phyloP scores from a whole-genome alignment of 106 monocot species.

The Narthecium ossifragum region DNA sequence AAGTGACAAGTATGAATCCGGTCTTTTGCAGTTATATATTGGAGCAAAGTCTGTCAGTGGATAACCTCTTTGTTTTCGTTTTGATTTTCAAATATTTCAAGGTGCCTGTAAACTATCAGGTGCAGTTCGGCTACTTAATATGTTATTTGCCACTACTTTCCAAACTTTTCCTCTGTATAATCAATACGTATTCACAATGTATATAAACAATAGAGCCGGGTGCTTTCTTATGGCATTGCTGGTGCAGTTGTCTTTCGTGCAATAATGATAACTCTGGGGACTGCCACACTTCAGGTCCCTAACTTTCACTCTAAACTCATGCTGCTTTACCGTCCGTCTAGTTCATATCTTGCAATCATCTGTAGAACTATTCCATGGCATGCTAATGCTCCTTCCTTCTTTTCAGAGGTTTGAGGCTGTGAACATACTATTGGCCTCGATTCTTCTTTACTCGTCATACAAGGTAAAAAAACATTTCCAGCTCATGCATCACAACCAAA shows the following conservation, averaged over 20 bases:
- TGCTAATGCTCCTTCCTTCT: constrained; percentile 10
- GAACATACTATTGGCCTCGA: constrained; percentile 72
- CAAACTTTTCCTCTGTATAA: not conserved
- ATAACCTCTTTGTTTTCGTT: constrained; percentile 89
- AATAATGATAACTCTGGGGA: constrained; percentile 82
- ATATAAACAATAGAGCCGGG: constrained; percentile 43
- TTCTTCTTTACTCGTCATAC: constrained; percentile 89
- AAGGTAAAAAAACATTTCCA: too few species aligned
- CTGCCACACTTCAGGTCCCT: constrained; percentile 80
- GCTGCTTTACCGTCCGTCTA: not conserved
- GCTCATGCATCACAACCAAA: too few species aligned
- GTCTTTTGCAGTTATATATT: constrained; percentile 61
- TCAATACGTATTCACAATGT: not conserved
- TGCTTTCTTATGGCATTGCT: constrained; percentile 96
- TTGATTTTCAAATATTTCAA: constrained; percentile 91
- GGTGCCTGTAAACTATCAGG: constrained; percentile 74
- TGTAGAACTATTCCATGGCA: not conserved
- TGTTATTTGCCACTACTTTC: not conserved
- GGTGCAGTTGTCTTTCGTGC: constrained; percentile 95
- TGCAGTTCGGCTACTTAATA: constrained; percentile 15
- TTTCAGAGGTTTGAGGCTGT: constrained; percentile 87
- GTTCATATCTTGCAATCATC: constrained; percentile 1
- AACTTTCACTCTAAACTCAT: not conserved
- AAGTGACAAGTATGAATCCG: not conserved
- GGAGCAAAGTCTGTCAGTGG: constrained; percentile 85